These are phyloP conservation scores for Beauveria medogensis DNA, from an alignment of 2,329 filamentous ascomycete species.

Conservation along the genomic window DNA sequence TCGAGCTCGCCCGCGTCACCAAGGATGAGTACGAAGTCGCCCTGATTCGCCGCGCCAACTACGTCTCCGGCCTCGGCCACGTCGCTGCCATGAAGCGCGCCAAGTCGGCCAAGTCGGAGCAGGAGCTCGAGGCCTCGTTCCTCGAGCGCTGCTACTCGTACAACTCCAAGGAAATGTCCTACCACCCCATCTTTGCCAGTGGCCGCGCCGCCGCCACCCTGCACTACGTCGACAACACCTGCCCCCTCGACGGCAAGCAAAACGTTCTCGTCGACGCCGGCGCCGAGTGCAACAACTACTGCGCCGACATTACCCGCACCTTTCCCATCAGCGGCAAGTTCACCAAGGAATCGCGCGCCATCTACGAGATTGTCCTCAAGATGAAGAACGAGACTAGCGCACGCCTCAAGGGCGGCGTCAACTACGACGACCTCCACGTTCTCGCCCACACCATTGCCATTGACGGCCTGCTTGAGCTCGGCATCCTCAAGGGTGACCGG, in stretches of 20 bases:
- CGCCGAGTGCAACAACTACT: constrained; percentile 66
- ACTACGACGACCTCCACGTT: constrained; percentile 76
- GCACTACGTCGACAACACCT: constrained; percentile 78
- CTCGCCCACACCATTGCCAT: constrained; percentile 77
- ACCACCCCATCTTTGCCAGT: constrained; percentile 76
- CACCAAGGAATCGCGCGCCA: constrained; percentile 58
- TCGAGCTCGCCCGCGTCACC: constrained; percentile 60
- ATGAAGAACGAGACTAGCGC: constrained; percentile 79
- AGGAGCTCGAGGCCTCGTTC: constrained; percentile 75
- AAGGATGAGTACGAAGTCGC: constrained; percentile 71
- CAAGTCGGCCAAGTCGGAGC: constrained; percentile 62
- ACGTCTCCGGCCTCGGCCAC: constrained; percentile 61
- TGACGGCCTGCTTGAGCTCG: constrained; percentile 65
- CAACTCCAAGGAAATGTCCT: constrained; percentile 76
- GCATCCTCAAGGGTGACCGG: constrained; percentile 60
- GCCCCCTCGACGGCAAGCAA: constrained; percentile 60
- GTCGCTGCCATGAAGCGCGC: constrained; percentile 53
- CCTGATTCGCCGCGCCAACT: constrained; percentile 64
- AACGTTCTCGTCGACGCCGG: constrained; percentile 82
- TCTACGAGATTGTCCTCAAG: constrained; percentile 75
- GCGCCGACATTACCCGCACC: constrained; percentile 68
- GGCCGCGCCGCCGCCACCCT: constrained; percentile 76
- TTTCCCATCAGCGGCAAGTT: constrained; percentile 74
- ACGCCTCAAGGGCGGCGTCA: constrained; percentile 62
- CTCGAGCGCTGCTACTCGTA: constrained; percentile 66